Base-by-base conservation (phyloP, 2,329 filamentous ascomycete genomes). In the Alternaria novae-zelandiae region DNA sequence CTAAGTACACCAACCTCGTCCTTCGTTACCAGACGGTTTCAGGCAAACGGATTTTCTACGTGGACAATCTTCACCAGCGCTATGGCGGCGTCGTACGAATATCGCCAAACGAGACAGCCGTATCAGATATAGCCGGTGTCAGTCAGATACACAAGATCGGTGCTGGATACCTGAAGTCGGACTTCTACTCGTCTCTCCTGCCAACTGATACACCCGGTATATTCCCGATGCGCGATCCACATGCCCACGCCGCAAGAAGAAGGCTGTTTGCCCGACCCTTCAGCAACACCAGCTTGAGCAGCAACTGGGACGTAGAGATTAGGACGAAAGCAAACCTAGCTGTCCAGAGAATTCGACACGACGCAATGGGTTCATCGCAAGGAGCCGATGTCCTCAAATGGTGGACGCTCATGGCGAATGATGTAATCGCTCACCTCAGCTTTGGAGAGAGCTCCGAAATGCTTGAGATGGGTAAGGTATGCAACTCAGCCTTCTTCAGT, bases 391-490 rank as follows among this genome's bases (percentile, higher is more conserved):
- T 76, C 6, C 57, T 81, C 50, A 78, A 80, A 54, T 74, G 79
- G 79, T 78, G 72, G 71, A 81, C 78, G 13, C 74, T 82, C 12
- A 77, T 82, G 72, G 77, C 80, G 8, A 76, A 76, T 0, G 81
- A 83, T 67, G 74, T 82, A 8, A 77, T 75, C 20, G 74, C 74
- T 2, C 70, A 80, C 51, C 62, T 83, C 5, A 75, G 76, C 43
- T 82, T 82, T 62, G 81, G 81, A 15, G 78, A 81, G 45, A 73
- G 69, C 2, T 82, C 83, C 58, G 67, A 74, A 6, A 81, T 81
- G 71, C 64, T 83, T 10, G 76, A 81, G 49, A 64, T 63, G 9
- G 81, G 80, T 8, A 47, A 76, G 58, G 76, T 79, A 58, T 51
- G 70, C 15, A 11, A 30, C 20, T 20, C n/a, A 20, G 10, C 36